A percentile compares a stretch with the other conserved stretches of the same genome.
Evolutionary conservation across 2,329 filamentous ascomycete genomes (phyloP).

Genomic region (Apiospora rasikravindrae): DNA sequence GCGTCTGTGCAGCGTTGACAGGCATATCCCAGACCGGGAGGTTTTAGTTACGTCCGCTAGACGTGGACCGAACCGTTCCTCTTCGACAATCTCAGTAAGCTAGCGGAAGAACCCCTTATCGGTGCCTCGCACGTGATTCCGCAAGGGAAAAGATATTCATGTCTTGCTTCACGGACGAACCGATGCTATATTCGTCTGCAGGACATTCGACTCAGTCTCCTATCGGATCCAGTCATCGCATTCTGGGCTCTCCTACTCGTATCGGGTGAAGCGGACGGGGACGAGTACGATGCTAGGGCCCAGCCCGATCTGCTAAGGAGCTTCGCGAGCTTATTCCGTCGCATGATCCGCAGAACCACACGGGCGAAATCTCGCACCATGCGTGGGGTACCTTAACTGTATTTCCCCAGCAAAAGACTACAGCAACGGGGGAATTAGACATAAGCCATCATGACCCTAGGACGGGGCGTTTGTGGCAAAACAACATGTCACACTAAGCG

Average conservation of each 20-base stretch:
- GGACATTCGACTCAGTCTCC: too few species aligned
- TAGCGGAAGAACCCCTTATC: background rate
- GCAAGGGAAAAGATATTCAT: too few species aligned
- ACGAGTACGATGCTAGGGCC: background rate
- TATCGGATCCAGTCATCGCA: too few species aligned
- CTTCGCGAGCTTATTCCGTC: background rate
- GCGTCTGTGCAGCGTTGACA: background rate
- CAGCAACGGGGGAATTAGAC: too few species aligned
- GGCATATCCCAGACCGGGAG: background rate
- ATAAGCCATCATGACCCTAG: too few species aligned
- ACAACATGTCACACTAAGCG: background rate
- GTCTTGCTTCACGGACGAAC: background rate
- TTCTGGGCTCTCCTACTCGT: too few species aligned
- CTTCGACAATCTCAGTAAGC: background rate
- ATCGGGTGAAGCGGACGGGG: background rate
- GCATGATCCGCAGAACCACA: background rate
- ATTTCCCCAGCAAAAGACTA: too few species aligned
- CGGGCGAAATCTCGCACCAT: too few species aligned
- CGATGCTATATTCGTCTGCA: too few species aligned
- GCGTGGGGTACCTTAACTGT: too few species aligned
- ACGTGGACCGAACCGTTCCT: background rate
- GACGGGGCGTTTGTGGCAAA: too few species aligned
- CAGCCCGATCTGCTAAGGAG: background rate
- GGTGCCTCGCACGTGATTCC: background rate
- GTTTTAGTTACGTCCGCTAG: background rate